Evolutionary conservation across 169 alveolate genomes (phyloP).

Genomic region (Theileria parva): DNA sequence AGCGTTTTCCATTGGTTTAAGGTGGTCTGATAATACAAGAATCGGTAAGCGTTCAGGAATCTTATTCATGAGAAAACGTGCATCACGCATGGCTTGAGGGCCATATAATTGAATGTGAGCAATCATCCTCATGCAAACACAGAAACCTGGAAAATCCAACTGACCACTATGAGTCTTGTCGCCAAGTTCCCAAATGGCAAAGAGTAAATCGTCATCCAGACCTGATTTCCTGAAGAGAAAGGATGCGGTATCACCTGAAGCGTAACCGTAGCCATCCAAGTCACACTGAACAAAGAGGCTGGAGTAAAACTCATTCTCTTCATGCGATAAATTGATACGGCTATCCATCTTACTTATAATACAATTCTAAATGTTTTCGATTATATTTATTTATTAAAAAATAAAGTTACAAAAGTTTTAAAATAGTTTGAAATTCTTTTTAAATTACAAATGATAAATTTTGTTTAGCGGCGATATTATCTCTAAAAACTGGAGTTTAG

Average conservation of each 20-base stretch:
- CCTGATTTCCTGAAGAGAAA: conserved; percentile 49
- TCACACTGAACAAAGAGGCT: conserved; percentile 49
- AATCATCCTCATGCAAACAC: conserved; percentile 49
- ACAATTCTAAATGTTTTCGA: not conserved
- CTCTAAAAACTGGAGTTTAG: not conserved
- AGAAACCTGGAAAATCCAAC: conserved; percentile 52
- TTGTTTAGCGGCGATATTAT: not conserved
- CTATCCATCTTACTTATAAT: not conserved
- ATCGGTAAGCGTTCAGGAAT: conserved; percentile 1
- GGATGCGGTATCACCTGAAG: conserved; percentile 45
- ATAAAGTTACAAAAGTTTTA: not conserved
- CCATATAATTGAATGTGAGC: conserved; percentile 41
- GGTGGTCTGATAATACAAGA: not conserved
- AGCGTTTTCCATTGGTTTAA: not conserved
- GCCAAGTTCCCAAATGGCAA: conserved; percentile 53
- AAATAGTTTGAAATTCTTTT: not conserved
- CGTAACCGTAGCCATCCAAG: conserved; percentile 47
- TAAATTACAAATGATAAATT: not conserved
- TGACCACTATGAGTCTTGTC: conserved; percentile 47
- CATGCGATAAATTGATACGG: conserved; percentile 15
- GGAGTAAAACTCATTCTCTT: conserved; percentile 24
- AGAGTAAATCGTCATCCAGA: conserved; percentile 33
- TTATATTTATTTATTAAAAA: no score
- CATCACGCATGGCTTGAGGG: not conserved
- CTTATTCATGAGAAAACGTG: not conserved